These are phyloP conservation scores for Sclerotiophoma versabilis DNA, from an alignment of 2,329 filamentous ascomycete species.

Conservation along the genomic window DNA sequence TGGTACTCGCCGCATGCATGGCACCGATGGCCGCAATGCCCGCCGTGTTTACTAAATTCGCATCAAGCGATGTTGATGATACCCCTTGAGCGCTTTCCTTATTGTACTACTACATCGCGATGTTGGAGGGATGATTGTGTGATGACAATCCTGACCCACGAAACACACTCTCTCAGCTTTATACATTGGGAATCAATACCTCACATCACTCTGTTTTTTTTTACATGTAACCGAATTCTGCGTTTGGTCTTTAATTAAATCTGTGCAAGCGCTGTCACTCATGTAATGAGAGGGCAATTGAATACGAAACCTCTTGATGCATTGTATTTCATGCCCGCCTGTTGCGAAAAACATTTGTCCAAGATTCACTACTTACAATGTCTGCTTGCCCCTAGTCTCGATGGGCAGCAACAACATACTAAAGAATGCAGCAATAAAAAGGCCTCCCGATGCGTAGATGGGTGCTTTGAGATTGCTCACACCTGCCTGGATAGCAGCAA, in stretches of 20 bases:
- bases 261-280: background rate
- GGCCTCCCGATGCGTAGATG: constrained; percentile 52
- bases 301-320: background rate
- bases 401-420: constrained; percentile 54
- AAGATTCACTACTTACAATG: too few relatives aligned
- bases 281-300: background rate
- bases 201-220: background rate
- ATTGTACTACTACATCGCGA: background rate
- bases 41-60: constrained; percentile 36
- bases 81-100: constrained; percentile 10
- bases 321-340: background rate
- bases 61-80: background rate
- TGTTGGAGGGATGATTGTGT: background rate
- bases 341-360: too few relatives aligned
- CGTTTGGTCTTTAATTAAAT: background rate
- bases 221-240: background rate
- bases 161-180: too few relatives aligned
- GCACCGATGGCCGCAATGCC: constrained; percentile 71
- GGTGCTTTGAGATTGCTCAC: constrained; percentile 49
- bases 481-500: constrained; percentile 63
- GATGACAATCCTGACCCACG: constrained; percentile 1
- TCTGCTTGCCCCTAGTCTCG: constrained; percentile 54
- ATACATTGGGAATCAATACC: background rate
- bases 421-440: constrained; percentile 54
- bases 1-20: constrained; percentile 75